A percentile compares a stretch with the other conserved stretches of the same genome.
Conservation (phyloP, 768 basidiomycete genomes). For the Hemileccinum impolitum region DNA sequence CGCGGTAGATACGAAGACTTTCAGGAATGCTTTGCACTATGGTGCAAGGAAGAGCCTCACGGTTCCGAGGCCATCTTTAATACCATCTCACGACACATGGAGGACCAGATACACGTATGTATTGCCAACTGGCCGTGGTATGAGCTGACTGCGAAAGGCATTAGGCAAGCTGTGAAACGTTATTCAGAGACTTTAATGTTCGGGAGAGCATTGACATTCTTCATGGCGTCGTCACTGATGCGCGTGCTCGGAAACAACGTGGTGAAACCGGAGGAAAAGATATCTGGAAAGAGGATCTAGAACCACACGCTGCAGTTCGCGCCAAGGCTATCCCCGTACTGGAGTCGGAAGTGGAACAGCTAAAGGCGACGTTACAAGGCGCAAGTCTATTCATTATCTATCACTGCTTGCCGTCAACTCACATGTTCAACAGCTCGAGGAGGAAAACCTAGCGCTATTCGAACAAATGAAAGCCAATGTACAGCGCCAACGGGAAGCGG, state of each 20-base stretch:
- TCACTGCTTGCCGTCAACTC: neutral
- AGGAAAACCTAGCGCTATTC: conserved; percentile 49
- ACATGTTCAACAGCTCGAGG: conserved; percentile 46
- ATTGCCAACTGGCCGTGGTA: neutral
- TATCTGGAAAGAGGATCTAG: conserved; percentile 61
- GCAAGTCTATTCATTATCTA: conserved; percentile 22
- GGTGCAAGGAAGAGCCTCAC: conserved; percentile 63
- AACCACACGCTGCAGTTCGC: conserved; percentile 58
- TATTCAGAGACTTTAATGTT: conserved; percentile 68
- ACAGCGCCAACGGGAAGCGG: conserved; percentile 42
- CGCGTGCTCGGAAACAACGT: conserved; percentile 50
- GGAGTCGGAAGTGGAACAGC: conserved; percentile 37
- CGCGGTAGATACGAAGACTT: conserved; percentile 45
- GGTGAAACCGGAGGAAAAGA: conserved; percentile 45
- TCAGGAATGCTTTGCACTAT: conserved; percentile 63
- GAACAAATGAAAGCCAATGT: conserved; percentile 49
- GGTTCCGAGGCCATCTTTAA: conserved; percentile 59
- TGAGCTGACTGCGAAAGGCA: neutral
- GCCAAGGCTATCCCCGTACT: conserved; percentile 64
- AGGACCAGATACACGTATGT: conserved; percentile 50
- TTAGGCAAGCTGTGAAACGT: conserved; percentile 64
- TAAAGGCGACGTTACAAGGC: conserved; percentile 36
- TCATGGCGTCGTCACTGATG: conserved; percentile 67
- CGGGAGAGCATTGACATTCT: conserved; percentile 68
- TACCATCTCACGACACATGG: conserved; percentile 68